These are phyloP conservation scores for Ceratocystis albifundus DNA, from an alignment of 2,329 filamentous ascomycete genomes.

Conservation along the genomic window DNA sequence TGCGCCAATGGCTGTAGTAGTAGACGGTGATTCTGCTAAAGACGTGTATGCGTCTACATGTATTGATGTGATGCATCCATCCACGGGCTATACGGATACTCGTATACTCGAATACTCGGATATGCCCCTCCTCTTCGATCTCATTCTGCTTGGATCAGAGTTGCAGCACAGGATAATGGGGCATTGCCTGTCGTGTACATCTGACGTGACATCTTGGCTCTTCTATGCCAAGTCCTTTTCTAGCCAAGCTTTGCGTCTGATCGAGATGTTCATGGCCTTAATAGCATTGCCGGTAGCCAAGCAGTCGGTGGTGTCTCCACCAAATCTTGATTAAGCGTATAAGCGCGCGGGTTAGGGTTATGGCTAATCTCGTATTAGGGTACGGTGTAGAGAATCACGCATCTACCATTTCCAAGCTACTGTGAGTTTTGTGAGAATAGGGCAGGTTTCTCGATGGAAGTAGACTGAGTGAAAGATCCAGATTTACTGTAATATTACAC, in stretches of 20 bases:
- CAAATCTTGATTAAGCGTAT: neutral
- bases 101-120: too few relatives aligned
- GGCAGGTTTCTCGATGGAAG: too few relatives aligned
- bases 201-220: neutral
- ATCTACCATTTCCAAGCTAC: too few relatives aligned
- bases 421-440: too few relatives aligned
- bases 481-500: constrained; percentile 2
- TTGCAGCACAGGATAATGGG: neutral
- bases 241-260: neutral
- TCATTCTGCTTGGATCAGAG: neutral
- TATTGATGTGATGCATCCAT: neutral
- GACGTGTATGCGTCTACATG: neutral
- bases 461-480: neutral
- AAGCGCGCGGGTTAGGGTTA: neutral
- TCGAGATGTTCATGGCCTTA: neutral
- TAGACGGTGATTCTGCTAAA: neutral
- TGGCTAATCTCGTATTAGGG: too few relatives aligned
- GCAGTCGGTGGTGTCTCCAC: neutral
- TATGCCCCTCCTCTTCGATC: too few relatives aligned
- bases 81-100: neutral
- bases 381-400: too few relatives aligned
- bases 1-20: neutral
- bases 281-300: neutral
- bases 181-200: neutral
- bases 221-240: neutral